Conservation (phyloP, 768 basidiomycete genomes). For the Gloeophyllum trabeum region DNA sequence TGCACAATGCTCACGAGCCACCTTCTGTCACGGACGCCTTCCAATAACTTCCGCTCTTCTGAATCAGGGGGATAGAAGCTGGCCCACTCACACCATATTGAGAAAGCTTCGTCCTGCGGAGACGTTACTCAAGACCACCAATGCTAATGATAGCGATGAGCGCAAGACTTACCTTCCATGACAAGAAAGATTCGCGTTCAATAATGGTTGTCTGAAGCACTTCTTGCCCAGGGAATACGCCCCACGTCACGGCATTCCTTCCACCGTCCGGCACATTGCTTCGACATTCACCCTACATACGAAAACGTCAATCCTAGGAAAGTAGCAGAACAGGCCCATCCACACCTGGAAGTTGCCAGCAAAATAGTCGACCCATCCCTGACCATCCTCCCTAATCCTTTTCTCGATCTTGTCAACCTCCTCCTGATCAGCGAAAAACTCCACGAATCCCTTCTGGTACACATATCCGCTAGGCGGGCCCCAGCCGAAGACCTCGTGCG, state of each 20-base stretch:
- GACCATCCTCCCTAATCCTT: slow-evolving; percentile 38
- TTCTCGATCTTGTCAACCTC: slow-evolving; percentile 51
- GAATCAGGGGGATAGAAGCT: slow-evolving; percentile 74
- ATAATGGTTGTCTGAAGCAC: slow-evolving; percentile 95
- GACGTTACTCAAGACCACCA: slow-evolving; percentile 1
- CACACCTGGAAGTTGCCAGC: slow-evolving; percentile 68
- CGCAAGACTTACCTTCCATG: slow-evolving; percentile 74
- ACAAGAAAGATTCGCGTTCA: slow-evolving; percentile 85
- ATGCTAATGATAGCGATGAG: not conserved
- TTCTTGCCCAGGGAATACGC: slow-evolving; percentile 94
- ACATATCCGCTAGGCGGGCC: slow-evolving; percentile 90
- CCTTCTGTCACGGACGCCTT: slow-evolving; percentile 53
- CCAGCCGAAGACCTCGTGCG: slow-evolving; percentile 81
- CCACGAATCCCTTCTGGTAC: slow-evolving; percentile 95
- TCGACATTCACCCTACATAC: slow-evolving; percentile 57
- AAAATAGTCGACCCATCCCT: slow-evolving; percentile 74
- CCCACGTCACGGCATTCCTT: slow-evolving; percentile 97
- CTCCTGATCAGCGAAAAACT: slow-evolving; percentile 73
- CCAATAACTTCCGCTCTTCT: slow-evolving; percentile 59
- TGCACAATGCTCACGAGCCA: slow-evolving; percentile 93
- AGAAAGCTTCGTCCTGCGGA: slow-evolving; percentile 85
- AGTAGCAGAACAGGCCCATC: not conserved
- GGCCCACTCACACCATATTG: slow-evolving; percentile 94
- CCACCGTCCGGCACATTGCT: slow-evolving; percentile 73
- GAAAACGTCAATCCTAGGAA: not conserved